Base-by-base conservation (phyloP, 2,329 filamentous ascomycete genomes). In the Penicillium sp. region DNA sequence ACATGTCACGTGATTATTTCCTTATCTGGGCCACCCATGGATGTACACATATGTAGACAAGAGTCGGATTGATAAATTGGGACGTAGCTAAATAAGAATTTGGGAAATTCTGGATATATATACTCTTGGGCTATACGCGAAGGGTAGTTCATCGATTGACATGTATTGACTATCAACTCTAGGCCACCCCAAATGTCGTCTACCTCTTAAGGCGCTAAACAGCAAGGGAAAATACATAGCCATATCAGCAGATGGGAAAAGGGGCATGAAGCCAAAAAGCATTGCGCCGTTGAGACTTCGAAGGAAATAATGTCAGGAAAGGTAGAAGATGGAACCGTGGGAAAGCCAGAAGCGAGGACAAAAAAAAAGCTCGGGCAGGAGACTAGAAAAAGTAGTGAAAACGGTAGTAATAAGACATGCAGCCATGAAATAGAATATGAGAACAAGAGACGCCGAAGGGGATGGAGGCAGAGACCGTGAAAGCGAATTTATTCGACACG, bases 401-500 rank as follows among this genome's bases (percentile, higher is more conserved):
- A 16, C 6, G 36, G 36, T 28, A 14, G 27, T 47, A 36, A 34
- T 54, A 48, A 47, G 37, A 48, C 37, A 54, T 52, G 43, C 39
- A 50, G 48, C 42, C 50, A 41, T 52, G 40, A 41, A 46, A 40
- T 45, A 25, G 36, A 44, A 40, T 39, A 39, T 43, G 43, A 44
- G 16, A 25, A 38, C 23, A 20, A 13, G 16, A 34, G 32, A 25
- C n/a, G 21, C 6, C 6, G 13, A 34, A 26, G 25, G 21, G 29
- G 25, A 16, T 7, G 21, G 28, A n/a, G 15, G 13, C 16, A 35
- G n/a, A n/a, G n/a, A n/a, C n/a, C 11, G 7, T 28, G 18, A 13
- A 26, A 27, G 11, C 14, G 14, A 31, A 33, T 43, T 47, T 63
- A 73, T 50, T 98, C 93, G 60, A 94, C 94, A 64, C 93, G 87